Base-by-base conservation (phyloP, 139 green algal species). In the Tetraselmis striata region DNA sequence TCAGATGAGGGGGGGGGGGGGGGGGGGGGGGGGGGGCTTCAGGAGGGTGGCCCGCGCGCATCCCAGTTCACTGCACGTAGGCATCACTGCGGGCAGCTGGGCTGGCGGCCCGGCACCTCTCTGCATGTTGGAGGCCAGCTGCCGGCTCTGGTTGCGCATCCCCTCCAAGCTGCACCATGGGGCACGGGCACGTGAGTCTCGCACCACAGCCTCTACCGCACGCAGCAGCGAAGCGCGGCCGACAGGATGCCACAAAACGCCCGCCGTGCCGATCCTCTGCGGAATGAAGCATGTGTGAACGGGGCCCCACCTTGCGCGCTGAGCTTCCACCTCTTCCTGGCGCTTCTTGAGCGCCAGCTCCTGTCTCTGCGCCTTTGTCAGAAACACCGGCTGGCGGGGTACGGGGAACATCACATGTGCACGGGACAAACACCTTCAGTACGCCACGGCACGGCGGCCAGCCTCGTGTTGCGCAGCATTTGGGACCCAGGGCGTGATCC, bases 321-420 rank as follows among this genome's bases (percentile, higher is more conserved):
- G 30, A 24, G 30, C 78, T 18, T 81, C 79, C 1, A 74, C 75
- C 59, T 84, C 79, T 59, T 92, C 87, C 59, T 91, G 83, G 29
- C 90, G 82, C 77, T 87, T 85, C 87, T 95, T 77, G 77, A 98
- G 83, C 0, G 95, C 94, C 30, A 95, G 85, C 78, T 92, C 88
- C 80, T 96, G 87, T 1, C 95, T 84, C 89, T 98, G 87, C 82
- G 94, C 89, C 89, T 97, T 98, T 31, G 91, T 93, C 30, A 98
- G 76, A 81, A 98, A 98, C 80, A 94, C 92, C 2, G 95, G 95
- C 89, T 94, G 88, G 23, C 81, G 11, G 18, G 30, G 29, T 31
- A 85, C 11, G 27, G 27, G 1, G 32, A 5, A 58, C 27, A 79
- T 11, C n/a, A n/a, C n/a, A n/a, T n/a, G n/a, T n/a, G n/a, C n/a